Base-by-base conservation (phyloP, 2,329 filamentous ascomycete genomes). In the Xylariaceae sp. region DNA sequence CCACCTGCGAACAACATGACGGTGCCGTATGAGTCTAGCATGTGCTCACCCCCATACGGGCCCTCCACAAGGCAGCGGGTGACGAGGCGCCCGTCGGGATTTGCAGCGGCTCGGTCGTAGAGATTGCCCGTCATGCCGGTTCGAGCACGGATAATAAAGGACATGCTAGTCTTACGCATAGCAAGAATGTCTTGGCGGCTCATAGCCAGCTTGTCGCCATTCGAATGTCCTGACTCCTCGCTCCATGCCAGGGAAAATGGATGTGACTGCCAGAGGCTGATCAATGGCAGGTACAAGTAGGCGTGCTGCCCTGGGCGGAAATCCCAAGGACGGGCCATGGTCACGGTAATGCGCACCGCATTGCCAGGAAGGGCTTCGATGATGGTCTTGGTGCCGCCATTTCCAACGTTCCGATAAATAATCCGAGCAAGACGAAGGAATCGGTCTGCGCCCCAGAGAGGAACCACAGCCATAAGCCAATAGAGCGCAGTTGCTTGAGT, bases 171-270 rank as follows among this genome's bases (percentile, higher is more conserved):
- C 70, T 82, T 89, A 72, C 75, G 77, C 76, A 76, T 82, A 65
- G 71, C 76, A 21, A 80, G 70, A 36, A 84, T 73, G 54, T 86
- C 82, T 59, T 83, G 79, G 46, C 79, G 75, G 59, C 76, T 79
- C 71, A 80, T 79, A n/a, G 79, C 78, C 37, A 85, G 71, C 69
- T 80, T 81, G 58, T 84, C 81, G 10, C 70, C 67, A 48, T 71
- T 72, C 12, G 74, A 63, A 47, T 75, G 71, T 54, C 80, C 78
- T 40, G 75, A 77, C 57, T 89, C 85, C 55, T 89, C 85, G 60
- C 83, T 85, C 88, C 88, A 92, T 34, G 86, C 86, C 41, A 91
- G 77, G 2, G 87, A 89, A 74, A 92, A 92, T 1, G 88, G 88
- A 65, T 92, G 88, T 44, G 86, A 89, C 62, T 87, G 87, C 80